Evolutionary conservation across 73 alveolate species (phyloP).

Genomic region (Paramecium caudatum): DNA sequence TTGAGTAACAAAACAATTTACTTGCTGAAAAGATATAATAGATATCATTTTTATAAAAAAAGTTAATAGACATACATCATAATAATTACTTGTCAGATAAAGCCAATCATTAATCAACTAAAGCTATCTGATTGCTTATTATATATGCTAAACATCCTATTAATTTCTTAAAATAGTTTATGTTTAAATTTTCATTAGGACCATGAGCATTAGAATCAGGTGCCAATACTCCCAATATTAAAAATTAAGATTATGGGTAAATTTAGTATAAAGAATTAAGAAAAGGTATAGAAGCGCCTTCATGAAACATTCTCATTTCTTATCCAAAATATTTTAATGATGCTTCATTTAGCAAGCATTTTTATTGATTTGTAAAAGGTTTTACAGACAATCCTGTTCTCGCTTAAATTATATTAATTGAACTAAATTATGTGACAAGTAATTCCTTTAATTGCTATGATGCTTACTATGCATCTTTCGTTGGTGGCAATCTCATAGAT

Average conservation of each 20-base stretch:
- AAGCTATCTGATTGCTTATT: background rate
- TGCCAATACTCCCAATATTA: conserved; percentile 90
- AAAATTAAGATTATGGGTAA: conserved; percentile 88
- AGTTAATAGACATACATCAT: conserved; percentile 35
- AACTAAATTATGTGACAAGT: background rate
- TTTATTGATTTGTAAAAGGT: background rate
- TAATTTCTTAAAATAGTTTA: conserved; percentile 73
- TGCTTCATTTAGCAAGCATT: conserved; percentile 80
- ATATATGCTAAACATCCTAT: conserved; percentile 18
- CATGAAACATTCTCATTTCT: conserved; percentile 80
- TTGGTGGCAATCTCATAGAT: conserved; percentile 95
- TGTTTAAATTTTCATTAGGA: conserved; percentile 85
- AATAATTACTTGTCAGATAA: conserved; percentile 14
- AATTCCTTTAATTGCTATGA: background rate
- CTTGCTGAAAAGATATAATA: background rate
- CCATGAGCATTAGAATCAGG: conserved; percentile 92
- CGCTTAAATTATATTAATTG: background rate
- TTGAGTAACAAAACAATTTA: background rate
- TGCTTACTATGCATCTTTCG: conserved; percentile 47
- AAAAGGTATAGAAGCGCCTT: conserved; percentile 96
- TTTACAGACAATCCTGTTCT: conserved; percentile 26
- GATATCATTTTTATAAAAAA: background rate
- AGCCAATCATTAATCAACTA: conserved; percentile 61
- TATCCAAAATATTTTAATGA: conserved; percentile 82
- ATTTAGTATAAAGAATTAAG: conserved; percentile 83